Percentiles rank a stretch among this genome's conserved stretches.
phyloP scores from a whole-genome alignment of 1,284 basidiomycete genomes.

The Puccinia coronata region DNA sequence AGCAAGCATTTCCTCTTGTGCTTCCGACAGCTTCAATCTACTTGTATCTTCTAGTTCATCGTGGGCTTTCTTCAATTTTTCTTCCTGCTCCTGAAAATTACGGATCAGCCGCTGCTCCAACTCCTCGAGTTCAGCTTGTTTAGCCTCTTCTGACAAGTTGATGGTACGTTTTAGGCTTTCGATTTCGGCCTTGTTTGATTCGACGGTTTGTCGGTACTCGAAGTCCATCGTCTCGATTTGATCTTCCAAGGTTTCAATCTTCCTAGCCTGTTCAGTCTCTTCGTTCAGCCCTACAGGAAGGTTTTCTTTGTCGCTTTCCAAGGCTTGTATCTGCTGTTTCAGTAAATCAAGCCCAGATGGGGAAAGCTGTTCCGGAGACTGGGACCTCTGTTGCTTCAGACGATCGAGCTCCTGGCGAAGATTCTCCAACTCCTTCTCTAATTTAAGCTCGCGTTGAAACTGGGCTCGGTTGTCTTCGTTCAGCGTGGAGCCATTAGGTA shows the following conservation, averaged over 20 bases:
- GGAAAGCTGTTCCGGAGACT: conserved; percentile 15
- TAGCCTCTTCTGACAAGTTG: background rate
- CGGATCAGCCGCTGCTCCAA: background rate
- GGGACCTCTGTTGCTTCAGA: conserved; percentile 22
- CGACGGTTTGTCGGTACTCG: background rate
- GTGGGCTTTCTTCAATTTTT: conserved; percentile 14
- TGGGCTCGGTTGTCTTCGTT: conserved; percentile 41
- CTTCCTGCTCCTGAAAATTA: conserved; percentile 8
- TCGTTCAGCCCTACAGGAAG: conserved; percentile 24
- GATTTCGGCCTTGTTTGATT: conserved; percentile 11
- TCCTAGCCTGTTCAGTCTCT: conserved; percentile 4
- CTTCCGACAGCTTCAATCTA: conserved; percentile 7
- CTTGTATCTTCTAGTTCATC: conserved; percentile 5
- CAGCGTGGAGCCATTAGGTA: conserved; percentile 14
- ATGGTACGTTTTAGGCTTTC: conserved; percentile 13
- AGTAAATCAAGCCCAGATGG: conserved; percentile 25
- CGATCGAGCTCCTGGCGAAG: conserved; percentile 15
- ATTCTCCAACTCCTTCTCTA: conserved; percentile 24
- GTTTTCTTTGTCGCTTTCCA: conserved; percentile 43
- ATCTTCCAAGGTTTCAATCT: conserved; percentile 32
- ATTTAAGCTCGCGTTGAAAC: conserved; percentile 34
- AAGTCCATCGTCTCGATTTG: conserved; percentile 23
- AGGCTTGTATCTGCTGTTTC: conserved; percentile 28
- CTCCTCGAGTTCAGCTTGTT: conserved; percentile 10
- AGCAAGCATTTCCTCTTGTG: background rate